Evolutionary conservation across 2,329 filamentous ascomycete genomes (phyloP).

Genomic region (Fusarium lateritium): DNA sequence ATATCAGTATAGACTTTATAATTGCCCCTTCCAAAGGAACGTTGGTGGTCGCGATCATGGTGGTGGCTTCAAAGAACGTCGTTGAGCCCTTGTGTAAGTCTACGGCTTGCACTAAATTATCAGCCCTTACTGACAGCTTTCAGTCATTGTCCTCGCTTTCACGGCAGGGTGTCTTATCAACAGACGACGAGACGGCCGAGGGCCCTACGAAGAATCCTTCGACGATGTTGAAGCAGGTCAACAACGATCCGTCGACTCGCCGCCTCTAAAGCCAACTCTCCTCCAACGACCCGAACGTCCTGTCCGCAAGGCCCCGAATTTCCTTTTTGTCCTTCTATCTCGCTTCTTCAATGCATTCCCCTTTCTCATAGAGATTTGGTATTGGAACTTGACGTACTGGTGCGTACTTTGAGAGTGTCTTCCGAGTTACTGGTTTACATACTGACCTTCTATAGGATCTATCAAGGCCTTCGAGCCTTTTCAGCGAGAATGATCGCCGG

Average conservation of each 20-base stretch:
- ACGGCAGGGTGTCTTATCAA: conserved; percentile 48
- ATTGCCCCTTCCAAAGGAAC: background rate
- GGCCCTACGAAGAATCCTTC: conserved; percentile 2
- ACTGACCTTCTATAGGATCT: conserved; percentile 51
- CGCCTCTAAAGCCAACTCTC: conserved; percentile 42
- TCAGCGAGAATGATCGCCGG: conserved; percentile 59
- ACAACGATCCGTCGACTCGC: conserved; percentile 35
- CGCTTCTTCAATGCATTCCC: conserved; percentile 53
- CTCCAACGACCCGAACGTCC: conserved; percentile 25
- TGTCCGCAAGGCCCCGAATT: conserved; percentile 41
- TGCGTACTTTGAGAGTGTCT: background rate
- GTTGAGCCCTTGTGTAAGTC: conserved; percentile 39
- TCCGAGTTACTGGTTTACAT: no score
- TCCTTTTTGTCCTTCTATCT: conserved; percentile 47
- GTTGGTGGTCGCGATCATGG: conserved; percentile 5
- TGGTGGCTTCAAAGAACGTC: conserved; percentile 18
- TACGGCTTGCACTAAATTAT: accelerated
- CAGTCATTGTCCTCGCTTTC: conserved; percentile 45
- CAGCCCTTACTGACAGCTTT: background rate
- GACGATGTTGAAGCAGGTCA: conserved; percentile 40
- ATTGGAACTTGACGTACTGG: conserved; percentile 57
- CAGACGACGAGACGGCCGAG: conserved; percentile 25
- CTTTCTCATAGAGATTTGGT: conserved; percentile 56
- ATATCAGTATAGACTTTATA: background rate
- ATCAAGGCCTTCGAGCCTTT: conserved; percentile 60